Conservation (phyloP, 225 moss, liverwort and hornwort species). For the Bryoerythrophyllum caledonicum region DNA sequence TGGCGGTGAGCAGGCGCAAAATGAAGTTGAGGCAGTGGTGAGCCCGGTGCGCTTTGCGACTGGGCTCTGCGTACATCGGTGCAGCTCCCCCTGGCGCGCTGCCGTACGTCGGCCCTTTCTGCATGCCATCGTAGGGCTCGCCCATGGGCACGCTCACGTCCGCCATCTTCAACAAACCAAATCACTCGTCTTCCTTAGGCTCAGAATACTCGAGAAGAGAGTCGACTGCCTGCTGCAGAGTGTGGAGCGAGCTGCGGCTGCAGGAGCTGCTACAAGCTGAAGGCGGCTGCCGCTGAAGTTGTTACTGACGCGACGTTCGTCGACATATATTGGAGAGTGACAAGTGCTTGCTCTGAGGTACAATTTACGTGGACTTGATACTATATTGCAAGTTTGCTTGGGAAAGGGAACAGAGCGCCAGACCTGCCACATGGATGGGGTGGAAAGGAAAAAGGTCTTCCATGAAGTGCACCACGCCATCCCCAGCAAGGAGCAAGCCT, state of each 20-base stretch:
- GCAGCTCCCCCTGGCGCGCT: background rate
- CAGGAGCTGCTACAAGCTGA: background rate
- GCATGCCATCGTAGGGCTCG: background rate
- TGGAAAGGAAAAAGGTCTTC: background rate
- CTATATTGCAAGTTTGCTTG: background rate
- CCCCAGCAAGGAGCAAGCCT: background rate
- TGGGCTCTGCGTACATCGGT: background rate
- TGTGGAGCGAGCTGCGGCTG: background rate
- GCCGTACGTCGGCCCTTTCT: background rate
- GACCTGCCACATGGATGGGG: background rate
- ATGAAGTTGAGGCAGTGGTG: conserved; percentile 27
- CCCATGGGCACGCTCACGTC: conserved; percentile 10
- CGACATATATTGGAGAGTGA: background rate
- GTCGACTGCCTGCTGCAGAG: no score
- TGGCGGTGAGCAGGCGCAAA: conserved; percentile 23
- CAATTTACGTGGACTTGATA: background rate
- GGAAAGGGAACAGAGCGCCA: background rate
- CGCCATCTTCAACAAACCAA: background rate
- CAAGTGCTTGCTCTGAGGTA: background rate
- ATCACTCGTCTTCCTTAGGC: background rate
- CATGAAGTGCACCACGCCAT: background rate
- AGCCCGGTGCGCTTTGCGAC: conserved; percentile 19
- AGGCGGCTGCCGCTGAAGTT: background rate
- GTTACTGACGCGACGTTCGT: background rate
- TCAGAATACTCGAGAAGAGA: background rate